Base-by-base conservation (phyloP, 352 stramenopile species). In the Pythium coloratum region DNA sequence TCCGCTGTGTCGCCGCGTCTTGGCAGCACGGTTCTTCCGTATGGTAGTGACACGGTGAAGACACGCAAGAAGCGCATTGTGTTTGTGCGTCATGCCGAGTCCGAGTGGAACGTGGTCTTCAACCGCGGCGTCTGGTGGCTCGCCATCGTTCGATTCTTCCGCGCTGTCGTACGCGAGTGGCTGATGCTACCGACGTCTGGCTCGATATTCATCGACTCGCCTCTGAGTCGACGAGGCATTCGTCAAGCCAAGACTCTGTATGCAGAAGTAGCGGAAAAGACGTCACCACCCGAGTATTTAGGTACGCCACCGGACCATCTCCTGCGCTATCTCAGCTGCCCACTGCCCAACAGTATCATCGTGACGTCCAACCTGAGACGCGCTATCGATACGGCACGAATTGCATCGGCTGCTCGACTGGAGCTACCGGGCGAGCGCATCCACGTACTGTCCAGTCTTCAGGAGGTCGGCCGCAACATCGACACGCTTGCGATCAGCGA, bases 31-130 rank as follows among this genome's bases (percentile, higher is more conserved):
- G 13, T 26, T 8, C 55, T 59, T 4, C 38, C 44, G n/a, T 62
- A 62, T 26, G 42, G 55, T 13, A 62, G 62, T 14, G 54, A 62
- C 36, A 51, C 33, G 1, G 13, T 49, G 26, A 67, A 61, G 59
- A 61, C 59, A 5, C 50, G 53, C 36, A 38, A 62, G 34, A 92
- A 91, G 73, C 86, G 80, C 49, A 74, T 96, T 33, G 53, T 96
- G 8, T 96, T 96, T 66, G 76, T 96, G 26, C 82, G 89, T n/a
- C 89, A 96, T 51, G 86, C 82, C 34, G 89, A 96, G 73, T 95
- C 86, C 49, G 82, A 93, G 67, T 96, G 89, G 89, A 96, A 96
- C 68, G 79, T 89, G 55, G 73, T 95, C 40, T 96, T 96, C 60
- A 96, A 96, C 63, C 89, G 89, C 47, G 84, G 86, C 38, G 30